phyloP scores from a whole-genome alignment of 495 filamentous ascomycete genomes.

The Xylaria bambusicola region DNA sequence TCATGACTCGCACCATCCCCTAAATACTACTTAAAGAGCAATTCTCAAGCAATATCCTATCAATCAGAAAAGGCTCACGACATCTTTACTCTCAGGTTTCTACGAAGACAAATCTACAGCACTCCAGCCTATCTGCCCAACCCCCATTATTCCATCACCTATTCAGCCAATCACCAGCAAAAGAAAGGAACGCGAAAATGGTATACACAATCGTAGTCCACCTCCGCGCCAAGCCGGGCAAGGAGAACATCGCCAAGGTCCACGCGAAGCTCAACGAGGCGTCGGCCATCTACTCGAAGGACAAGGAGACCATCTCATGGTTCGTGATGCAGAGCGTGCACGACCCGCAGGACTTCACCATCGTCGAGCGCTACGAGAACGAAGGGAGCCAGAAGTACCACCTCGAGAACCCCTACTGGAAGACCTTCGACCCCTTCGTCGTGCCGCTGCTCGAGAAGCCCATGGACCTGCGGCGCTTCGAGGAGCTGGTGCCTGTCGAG shows the following conservation, averaged over 20 bases:
- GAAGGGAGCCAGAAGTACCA: slow-evolving; percentile 64
- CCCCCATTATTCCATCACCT: no score
- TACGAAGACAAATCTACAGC: no score
- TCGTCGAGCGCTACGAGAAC: slow-evolving; percentile 66
- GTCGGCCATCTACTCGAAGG: slow-evolving; percentile 62
- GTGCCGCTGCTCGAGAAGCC: slow-evolving; percentile 62
- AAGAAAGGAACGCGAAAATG: no score
- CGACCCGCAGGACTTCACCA: slow-evolving; percentile 66
- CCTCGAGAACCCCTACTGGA: slow-evolving; percentile 68
- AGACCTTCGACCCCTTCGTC: slow-evolving; percentile 69
- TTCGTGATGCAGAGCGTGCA: slow-evolving; percentile 65
- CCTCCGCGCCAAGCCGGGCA: slow-evolving; percentile 61
- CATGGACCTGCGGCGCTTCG: slow-evolving; percentile 65
- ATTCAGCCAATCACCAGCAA: no score
- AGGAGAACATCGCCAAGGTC: slow-evolving; percentile 60
- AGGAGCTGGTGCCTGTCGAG: slow-evolving; percentile 55
- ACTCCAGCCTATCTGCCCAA: no score
- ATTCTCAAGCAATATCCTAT: no score
- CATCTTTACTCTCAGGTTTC: no score
- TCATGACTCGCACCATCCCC: no score
- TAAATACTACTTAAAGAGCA: no score
- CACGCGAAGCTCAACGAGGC: slow-evolving; percentile 69
- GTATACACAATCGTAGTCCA: slow-evolving; percentile 61
- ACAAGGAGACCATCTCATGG: slow-evolving; percentile 68
- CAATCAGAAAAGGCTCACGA: no score